Evolutionary conservation across 495 filamentous ascomycete species (phyloP).

Genomic region (Copromyces sp.): DNA sequence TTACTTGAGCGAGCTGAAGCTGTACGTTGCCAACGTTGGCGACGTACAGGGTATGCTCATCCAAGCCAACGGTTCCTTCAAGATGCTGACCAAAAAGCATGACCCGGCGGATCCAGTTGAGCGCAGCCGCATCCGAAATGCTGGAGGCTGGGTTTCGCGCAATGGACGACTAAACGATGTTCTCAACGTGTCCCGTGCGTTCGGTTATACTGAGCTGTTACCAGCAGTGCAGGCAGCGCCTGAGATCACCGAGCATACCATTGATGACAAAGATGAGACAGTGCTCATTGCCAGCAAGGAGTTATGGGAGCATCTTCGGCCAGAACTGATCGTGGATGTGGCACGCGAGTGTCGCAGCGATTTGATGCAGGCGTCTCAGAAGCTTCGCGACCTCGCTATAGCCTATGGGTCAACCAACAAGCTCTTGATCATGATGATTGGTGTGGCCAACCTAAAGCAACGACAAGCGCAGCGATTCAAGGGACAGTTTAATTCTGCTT

Average conservation of each 20-base stretch:
- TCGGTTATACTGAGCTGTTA: slow-evolving; percentile 88
- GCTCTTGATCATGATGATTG: slow-evolving; percentile 98
- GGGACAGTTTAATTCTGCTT: slow-evolving; percentile 70
- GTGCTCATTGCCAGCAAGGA: slow-evolving; percentile 85
- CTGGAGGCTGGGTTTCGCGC: slow-evolving; percentile 89
- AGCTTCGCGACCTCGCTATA: slow-evolving; percentile 88
- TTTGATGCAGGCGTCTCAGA: slow-evolving; percentile 93
- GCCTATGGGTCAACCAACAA: slow-evolving; percentile 87
- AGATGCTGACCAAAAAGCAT: slow-evolving; percentile 78
- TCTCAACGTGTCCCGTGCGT: slow-evolving; percentile 84
- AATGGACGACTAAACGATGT: slow-evolving; percentile 88
- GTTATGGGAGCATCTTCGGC: slow-evolving; percentile 86
- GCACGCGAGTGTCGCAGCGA: slow-evolving; percentile 72
- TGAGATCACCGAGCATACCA: slow-evolving; percentile 62
- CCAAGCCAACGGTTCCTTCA: slow-evolving; percentile 69
- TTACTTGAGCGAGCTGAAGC: slow-evolving; percentile 77
- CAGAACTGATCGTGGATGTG: slow-evolving; percentile 84
- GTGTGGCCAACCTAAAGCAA: slow-evolving; percentile 79
- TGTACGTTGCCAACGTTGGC: slow-evolving; percentile 91
- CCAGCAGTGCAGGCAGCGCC: slow-evolving; percentile 89
- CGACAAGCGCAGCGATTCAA: slow-evolving; percentile 55
- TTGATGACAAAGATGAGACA: slow-evolving; percentile 89
- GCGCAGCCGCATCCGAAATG: slow-evolving; percentile 81
- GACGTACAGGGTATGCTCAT: slow-evolving; percentile 93
- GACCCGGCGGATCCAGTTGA: slow-evolving; percentile 79